Evolutionary conservation across 768 basidiomycete genomes (phyloP), one percentile per base, ranked within the genome.

Genomic region (Lyophyllum decastes): DNA sequence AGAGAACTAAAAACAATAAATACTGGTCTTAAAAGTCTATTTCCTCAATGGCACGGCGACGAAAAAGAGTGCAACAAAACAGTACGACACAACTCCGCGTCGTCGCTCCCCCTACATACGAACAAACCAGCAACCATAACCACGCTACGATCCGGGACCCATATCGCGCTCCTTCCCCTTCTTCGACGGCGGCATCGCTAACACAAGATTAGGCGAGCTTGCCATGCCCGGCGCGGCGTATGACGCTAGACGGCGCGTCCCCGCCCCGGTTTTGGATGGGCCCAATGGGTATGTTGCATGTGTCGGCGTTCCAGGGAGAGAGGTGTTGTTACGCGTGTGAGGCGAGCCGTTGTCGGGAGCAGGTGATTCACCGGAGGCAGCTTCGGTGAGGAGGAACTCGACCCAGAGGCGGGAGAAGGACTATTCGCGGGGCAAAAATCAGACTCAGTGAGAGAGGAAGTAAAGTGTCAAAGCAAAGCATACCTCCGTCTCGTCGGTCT

Each of bases 391-490:
- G 3, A 99, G 82, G 70, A 96, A 99, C 72, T 99, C 97, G 47
- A 99, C 96, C 89, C 95, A 99, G 11, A 98, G 83, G 47, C 95
- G 91, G 38, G 94, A 95, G 76, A 99, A 99, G 0, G 94, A 96
- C 95, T 98, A 62, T 12, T 58, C 40, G n/a, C 30, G 26, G 49
- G 45, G 14, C 5, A 48, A 12, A n/a, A 25, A 53, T n/a, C 21
- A 43, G 30, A 2, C 22, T 48, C 16, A 44, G 41, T 46, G 27
- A 16, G 16, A 10, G 4, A n/a, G 30, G 27, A 48, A 10, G 7
- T 11, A 38, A 2, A 16, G 49, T 0, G 14, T n/a, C n/a, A 38
- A 19, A n/a, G 12, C 11, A 41, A 35, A 22, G 68, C 78, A 4
- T 61, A 91, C 92, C 82, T 94, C 92, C 3, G 91, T 92, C 70